Evolutionary conservation across 2,329 filamentous ascomycete genomes (phyloP).

Genomic region (Trichoderma guizhouense): DNA sequence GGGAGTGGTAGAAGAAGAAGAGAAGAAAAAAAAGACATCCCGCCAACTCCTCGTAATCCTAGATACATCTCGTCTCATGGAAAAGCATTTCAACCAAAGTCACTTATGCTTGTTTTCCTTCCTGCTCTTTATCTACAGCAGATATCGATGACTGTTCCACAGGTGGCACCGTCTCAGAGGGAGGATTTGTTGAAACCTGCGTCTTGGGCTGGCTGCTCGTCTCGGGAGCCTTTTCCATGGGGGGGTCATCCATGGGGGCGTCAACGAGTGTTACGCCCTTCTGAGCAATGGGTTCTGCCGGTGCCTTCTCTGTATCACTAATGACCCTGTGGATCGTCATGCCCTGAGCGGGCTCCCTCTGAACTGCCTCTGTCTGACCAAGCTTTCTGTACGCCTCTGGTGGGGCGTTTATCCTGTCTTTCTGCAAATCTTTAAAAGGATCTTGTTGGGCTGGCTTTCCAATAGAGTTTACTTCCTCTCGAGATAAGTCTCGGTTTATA

Average conservation of each 20-base stretch:
- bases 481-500: constrained; percentile 38
- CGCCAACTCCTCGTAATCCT: constrained; percentile 8
- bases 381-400: not conserved
- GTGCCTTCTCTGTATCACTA: not conserved
- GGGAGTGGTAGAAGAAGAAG: not conserved
- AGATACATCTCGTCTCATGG: not conserved
- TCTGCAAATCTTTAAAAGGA: not conserved
- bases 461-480: constrained; percentile 13
- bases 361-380: not conserved
- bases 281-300: not conserved
- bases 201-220: not conserved
- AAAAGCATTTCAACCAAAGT: not conserved
- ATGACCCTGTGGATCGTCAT: constrained; percentile 12
- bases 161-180: not conserved
- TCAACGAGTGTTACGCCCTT: not conserved
- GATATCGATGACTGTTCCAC: constrained; percentile 12
- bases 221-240: not conserved
- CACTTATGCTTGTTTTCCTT: not conserved
- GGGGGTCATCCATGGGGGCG: not conserved
- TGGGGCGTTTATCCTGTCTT: not conserved
- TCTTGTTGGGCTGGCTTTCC: not conserved
- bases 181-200: not conserved
- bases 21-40: not conserved
- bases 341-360: not conserved
- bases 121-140: constrained; percentile 16